Percentiles rank a stretch among this genome's conserved stretches.
Evolutionary conservation across 2,329 filamentous ascomycete genomes (phyloP).

Genomic region (Pseudodiploospora longispora): DNA sequence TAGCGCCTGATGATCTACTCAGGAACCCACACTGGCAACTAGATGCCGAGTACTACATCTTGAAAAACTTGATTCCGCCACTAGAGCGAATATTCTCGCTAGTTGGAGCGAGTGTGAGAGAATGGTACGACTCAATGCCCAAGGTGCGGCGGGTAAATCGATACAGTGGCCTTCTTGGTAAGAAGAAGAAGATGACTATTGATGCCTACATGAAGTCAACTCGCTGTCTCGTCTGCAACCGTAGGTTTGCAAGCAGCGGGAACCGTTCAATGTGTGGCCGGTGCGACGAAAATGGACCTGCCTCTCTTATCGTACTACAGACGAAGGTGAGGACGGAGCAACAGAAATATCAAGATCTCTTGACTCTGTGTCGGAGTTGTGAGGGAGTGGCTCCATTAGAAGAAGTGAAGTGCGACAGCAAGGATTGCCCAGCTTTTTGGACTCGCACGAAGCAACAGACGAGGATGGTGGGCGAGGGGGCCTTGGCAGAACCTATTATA

Average conservation of each 20-base stretch:
- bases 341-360: constrained; percentile 53
- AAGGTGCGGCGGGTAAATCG: constrained; percentile 66
- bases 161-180: constrained; percentile 20
- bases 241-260: constrained; percentile 19
- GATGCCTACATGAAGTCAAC: constrained; percentile 86
- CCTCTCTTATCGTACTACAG: constrained; percentile 57
- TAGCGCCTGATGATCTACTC: constrained; percentile 77
- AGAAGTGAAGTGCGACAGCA: constrained; percentile 77
- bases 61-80: constrained; percentile 89
- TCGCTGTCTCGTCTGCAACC: constrained; percentile 65
- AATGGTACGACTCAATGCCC: constrained; percentile 96
- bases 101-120: constrained; percentile 80
- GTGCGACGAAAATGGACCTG: constrained; percentile 48
- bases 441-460: constrained; percentile 57
- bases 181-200: constrained; percentile 66
- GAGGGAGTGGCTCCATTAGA: constrained; percentile 65
- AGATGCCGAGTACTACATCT: constrained; percentile 95
- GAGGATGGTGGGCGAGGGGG: constrained; percentile 33
- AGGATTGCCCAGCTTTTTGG: constrained; percentile 91
- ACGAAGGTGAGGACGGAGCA: constrained; percentile 55
- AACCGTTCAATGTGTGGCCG: constrained; percentile 42
- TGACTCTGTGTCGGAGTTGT: constrained; percentile 72
- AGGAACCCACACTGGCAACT: constrained; percentile 69
- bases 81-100: constrained; percentile 95
- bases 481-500: constrained; percentile 23